phyloP scores from a whole-genome alignment of 2,329 filamentous ascomycete genomes.

The Neodidymelliopsis sp. region DNA sequence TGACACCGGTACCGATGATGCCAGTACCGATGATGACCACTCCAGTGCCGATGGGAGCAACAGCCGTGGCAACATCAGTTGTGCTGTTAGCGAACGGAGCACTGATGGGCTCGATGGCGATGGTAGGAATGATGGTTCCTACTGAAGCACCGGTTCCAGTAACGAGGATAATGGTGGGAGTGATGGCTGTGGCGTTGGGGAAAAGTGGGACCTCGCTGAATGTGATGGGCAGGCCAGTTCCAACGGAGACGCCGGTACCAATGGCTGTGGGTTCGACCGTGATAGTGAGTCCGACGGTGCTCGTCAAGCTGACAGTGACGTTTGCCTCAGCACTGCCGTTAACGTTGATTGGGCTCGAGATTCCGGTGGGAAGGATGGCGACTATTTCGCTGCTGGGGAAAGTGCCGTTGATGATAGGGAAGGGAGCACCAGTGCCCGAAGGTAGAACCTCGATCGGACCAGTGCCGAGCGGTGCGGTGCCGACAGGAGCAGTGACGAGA shows the following conservation, averaged over 20 bases:
- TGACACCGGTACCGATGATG: neutral
- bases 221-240: constrained; percentile 15
- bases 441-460: constrained; percentile 3
- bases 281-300: constrained; percentile 10
- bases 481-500: constrained; percentile 3
- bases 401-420: constrained; percentile 3
- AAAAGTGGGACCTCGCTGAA: constrained; percentile 5
- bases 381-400: too few species aligned
- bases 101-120: constrained; percentile 5
- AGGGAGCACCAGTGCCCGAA: constrained; percentile 5
- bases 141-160: constrained; percentile 14
- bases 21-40: constrained; percentile 9
- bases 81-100: neutral
- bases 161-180: constrained; percentile 12
- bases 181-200: constrained; percentile 15
- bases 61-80: constrained; percentile 3
- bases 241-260: constrained; percentile 10
- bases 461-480: constrained; percentile 7
- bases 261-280: constrained; percentile 11
- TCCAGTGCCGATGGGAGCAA: constrained; percentile 9
- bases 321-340: constrained; percentile 3
- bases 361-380: constrained; percentile 1
- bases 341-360: neutral
- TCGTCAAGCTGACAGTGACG: constrained; percentile 12
- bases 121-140: constrained; percentile 4